Percentiles rank a stretch among this genome's conserved stretches.
These are phyloP conservation scores for Psidium guajava DNA, from an alignment of 345 rosid genomes.

Conservation along the genomic window DNA sequence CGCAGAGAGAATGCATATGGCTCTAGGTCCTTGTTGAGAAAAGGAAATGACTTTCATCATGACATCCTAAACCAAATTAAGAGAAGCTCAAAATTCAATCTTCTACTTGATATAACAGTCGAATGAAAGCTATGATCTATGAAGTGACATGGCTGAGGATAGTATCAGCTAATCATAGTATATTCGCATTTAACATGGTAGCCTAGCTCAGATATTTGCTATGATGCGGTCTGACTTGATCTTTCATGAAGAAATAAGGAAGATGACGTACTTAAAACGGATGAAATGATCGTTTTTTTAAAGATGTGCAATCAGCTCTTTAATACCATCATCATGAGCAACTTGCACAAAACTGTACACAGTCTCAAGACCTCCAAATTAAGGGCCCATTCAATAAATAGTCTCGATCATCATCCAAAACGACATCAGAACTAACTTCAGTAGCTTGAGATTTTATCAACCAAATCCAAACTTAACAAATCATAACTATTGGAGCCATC, in stretches of 20 bases:
- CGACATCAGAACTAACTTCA: not conserved
- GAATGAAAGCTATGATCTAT: not conserved
- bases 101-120: not conserved
- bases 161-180: not conserved
- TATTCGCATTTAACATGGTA: not conserved
- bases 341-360: not conserved
- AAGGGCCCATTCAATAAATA: not conserved
- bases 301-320: not conserved
- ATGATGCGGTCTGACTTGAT: not conserved
- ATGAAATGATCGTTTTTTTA: not conserved
- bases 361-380: not conserved
- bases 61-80: slow-evolving; percentile 51
- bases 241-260: not conserved
- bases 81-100: not conserved
- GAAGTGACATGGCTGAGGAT: not conserved
- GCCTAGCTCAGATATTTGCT: not conserved
- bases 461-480: not conserved
- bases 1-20: slow-evolving; percentile 89
- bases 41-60: slow-evolving; percentile 96
- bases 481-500: not conserved
- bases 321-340: not conserved
- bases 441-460: not conserved
- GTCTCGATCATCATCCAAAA: not conserved
- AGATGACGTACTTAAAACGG: not conserved
- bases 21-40: slow-evolving; percentile 98